Conservation (phyloP, 805 yeast genomes). For the Lipomyces orientalis region DNA sequence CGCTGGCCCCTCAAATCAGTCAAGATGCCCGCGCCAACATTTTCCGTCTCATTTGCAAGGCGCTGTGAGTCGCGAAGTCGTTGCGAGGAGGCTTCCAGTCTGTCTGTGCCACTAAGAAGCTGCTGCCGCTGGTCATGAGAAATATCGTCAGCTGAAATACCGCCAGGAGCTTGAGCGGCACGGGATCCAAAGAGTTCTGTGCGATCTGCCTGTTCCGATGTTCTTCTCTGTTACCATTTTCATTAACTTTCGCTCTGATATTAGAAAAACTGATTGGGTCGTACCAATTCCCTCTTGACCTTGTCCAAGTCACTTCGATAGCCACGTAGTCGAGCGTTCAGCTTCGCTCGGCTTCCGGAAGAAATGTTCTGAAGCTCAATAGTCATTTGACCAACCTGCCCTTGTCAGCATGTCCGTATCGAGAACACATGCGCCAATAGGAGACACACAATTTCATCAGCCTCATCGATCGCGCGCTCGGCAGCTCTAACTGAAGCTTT, state of each 20-base stretch:
- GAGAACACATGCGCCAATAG: neutral
- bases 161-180: conserved; percentile 43
- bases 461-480: conserved; percentile 77
- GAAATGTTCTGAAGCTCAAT: conserved; percentile 85
- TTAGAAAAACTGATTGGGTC: neutral
- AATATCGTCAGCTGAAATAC: conserved; percentile 43
- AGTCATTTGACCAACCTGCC: conserved; percentile 76
- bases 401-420: conserved; percentile 4
- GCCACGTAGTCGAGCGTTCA: conserved; percentile 76
- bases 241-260: neutral
- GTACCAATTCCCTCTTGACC: conserved; percentile 52
- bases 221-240: conserved; percentile 45
- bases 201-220: conserved; percentile 75
- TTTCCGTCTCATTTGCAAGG: conserved; percentile 89
- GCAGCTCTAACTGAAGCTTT: conserved; percentile 61
- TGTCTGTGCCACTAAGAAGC: conserved; percentile 74
- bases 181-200: conserved; percentile 70
- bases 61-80: conserved; percentile 86
- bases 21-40: conserved; percentile 86
- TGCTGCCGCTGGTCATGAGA: conserved; percentile 78
- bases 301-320: conserved; percentile 65
- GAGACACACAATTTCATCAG: conserved; percentile 63
- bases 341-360: conserved; percentile 70
- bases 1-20: conserved; percentile 89
- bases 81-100: conserved; percentile 81